These are phyloP conservation scores for Lojkania enalia DNA, from an alignment of 2,329 filamentous ascomycete species.

Conservation along the genomic window DNA sequence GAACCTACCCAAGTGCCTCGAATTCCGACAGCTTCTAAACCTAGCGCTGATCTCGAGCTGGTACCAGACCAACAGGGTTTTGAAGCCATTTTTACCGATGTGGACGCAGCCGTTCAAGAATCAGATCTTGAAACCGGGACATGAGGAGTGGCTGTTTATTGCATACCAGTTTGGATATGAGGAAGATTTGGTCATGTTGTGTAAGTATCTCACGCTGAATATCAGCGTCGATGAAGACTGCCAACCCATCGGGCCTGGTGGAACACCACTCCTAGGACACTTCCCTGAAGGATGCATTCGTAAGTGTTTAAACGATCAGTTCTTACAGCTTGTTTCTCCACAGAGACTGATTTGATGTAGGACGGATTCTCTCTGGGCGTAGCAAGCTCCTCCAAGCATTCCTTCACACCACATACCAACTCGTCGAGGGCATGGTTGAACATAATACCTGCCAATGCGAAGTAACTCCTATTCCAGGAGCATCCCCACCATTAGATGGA, in stretches of 20 bases:
- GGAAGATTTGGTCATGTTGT: slow-evolving; percentile 20
- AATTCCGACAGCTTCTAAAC: slow-evolving; percentile 26
- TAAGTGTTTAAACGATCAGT: slow-evolving; percentile 3
- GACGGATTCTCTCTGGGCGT: slow-evolving; percentile 1
- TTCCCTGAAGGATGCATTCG: slow-evolving; percentile 11
- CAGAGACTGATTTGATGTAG: too few relatives aligned
- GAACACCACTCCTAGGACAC: slow-evolving; percentile 1
- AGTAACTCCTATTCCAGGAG: too few relatives aligned
- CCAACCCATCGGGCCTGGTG: slow-evolving; percentile 6
- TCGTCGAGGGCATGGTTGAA: slow-evolving; percentile 9
- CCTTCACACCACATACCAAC: slow-evolving; percentile 10
- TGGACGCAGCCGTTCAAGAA: slow-evolving; percentile 20
- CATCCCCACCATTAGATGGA: too few relatives aligned
- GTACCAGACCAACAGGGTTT: slow-evolving; percentile 25
- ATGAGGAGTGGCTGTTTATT: slow-evolving; percentile 32
- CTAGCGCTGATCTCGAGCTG: slow-evolving; percentile 32
- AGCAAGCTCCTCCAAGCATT: slow-evolving; percentile 6
- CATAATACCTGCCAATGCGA: slow-evolving; percentile 9
- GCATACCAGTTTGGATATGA: slow-evolving; percentile 29
- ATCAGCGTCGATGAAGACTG: slow-evolving; percentile 7
- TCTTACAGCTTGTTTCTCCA: not conserved
- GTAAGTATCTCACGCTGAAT: slow-evolving; percentile 14
- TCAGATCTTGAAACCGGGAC: slow-evolving; percentile 10
- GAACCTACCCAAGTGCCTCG: slow-evolving; percentile 26
- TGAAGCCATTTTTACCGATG: slow-evolving; percentile 11